Conservation (phyloP, 805 yeast genomes). For the Wickerhamomyces alni region DNA sequence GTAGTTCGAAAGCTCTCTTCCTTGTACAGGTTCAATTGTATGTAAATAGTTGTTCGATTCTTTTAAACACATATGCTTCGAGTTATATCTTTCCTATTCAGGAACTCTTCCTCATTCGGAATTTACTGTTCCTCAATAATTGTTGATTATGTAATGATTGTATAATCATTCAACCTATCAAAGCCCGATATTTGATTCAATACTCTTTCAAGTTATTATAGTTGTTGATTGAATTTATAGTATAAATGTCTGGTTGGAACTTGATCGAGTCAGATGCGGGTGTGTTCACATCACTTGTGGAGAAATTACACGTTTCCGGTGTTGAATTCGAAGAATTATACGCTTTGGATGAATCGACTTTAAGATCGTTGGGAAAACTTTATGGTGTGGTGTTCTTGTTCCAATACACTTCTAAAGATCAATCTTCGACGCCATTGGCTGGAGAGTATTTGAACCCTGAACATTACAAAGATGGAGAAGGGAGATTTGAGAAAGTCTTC, state of each 20-base stretch:
- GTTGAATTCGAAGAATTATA: conserved; percentile 55
- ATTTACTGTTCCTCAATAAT: no score
- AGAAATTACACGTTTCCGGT: conserved; percentile 43
- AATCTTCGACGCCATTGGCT: conserved; percentile 31
- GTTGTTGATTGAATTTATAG: no score
- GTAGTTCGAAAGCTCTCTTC: no score
- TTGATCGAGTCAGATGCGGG: conserved; percentile 65
- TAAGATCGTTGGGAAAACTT: conserved; percentile 33
- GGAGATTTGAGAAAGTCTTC: conserved; percentile 31
- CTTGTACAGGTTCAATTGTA: no score
- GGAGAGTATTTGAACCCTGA: conserved; percentile 30
- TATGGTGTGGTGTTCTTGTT: conserved; percentile 59
- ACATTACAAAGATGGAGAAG: background rate
- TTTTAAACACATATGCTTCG: no score
- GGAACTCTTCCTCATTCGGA: no score
- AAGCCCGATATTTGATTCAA: no score
- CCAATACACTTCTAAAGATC: conserved; percentile 45
- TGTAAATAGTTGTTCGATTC: no score
- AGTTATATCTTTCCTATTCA: no score
- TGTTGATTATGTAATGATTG: no score
- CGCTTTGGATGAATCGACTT: conserved; percentile 40
- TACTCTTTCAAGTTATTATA: no score
- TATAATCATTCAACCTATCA: no score
- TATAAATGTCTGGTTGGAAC: conserved; percentile 41
- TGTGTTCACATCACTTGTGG: conserved; percentile 58